Evolutionary conservation across 2,329 filamentous ascomycete species (phyloP).

Genomic region (Zelopaecilomyces penicillatus): DNA sequence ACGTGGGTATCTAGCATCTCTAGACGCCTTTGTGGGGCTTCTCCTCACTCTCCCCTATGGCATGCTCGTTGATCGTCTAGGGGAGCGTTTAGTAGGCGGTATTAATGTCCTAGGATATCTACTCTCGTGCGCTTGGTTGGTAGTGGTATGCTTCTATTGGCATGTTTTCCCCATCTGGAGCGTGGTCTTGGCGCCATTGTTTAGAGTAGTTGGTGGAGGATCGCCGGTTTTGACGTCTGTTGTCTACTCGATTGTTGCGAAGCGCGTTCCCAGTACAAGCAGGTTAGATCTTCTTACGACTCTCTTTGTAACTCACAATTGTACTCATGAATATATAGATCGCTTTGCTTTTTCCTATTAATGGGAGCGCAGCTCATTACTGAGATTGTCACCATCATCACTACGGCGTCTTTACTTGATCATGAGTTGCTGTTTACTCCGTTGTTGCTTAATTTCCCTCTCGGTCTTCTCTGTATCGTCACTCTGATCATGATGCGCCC

Average conservation of each 20-base stretch:
- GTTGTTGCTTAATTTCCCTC: constrained; percentile 1
- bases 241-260: constrained; percentile 4
- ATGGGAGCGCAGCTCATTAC: not conserved
- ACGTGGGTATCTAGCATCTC: not conserved
- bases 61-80: constrained; percentile 2
- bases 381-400: not conserved
- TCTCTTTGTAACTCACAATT: not conserved
- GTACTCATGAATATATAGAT: not conserved
- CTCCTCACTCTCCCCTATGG: constrained; percentile 3
- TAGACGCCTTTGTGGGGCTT: constrained; percentile 1
- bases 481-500: constrained; percentile 1
- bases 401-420: not conserved
- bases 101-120: constrained; percentile 4
- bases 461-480: constrained; percentile 2
- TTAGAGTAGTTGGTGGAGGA: constrained; percentile 4
- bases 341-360: not conserved
- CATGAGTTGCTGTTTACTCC: constrained; percentile 1
- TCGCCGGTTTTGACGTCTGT: constrained; percentile 3
- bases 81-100: constrained; percentile 1
- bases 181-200: constrained; percentile 1
- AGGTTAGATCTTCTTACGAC: not conserved
- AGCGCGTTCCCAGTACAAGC: not conserved
- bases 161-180: constrained; percentile 1
- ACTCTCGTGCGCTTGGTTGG: constrained; percentile 4
- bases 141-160: constrained; percentile 2